Base-by-base conservation (phyloP, 2,329 filamentous ascomycete species). In the Knufia petricola region DNA sequence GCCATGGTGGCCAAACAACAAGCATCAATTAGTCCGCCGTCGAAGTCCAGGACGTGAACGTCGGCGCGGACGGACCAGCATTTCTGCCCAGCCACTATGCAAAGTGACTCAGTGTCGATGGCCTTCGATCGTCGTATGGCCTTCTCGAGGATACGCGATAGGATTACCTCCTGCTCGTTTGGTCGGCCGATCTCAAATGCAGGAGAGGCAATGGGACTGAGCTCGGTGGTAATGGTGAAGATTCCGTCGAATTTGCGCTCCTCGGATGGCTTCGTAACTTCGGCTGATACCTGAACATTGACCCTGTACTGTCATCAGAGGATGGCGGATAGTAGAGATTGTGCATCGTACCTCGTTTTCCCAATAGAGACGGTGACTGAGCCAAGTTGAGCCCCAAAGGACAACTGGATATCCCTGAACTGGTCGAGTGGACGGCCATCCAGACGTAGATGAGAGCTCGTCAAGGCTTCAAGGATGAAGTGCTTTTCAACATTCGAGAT, bases 241-340 rank as follows among this genome's bases (percentile, higher is more conserved):
- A 94, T 78, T 64, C 92, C 92, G 65, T 96, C 92, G 63, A 95
- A 95, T 51, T 89, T 90, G 55, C 90, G 84, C 68, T 96, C 90
- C 46, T 84, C 68, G 63, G 84, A 87, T 37, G 92, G 90, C 32
- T 85, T 81, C 9, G 85, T 85, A 53, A 96, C 85, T 69, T 95
- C 87, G 54, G 88, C 85, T 2, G 88, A 90, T 51, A 94, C 84
- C 53, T 86, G 85, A 49, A 84, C 87, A 52, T 94, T 72, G 50
- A 95, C 79, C 61, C 89, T 94, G 58, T 9, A 13, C 6, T 21
- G 57, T 49, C 15, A 19, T 42, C 24, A 44, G 19, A 20, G 24
- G 13, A 23, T 52, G 34, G 13, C 19, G 36, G 19, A 12, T 17
- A 20, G n/a, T n/a, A n/a, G n/a, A n/a, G 20, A 4, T 21, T 17